A percentile compares a stretch with the other conserved stretches of the same genome.
Evolutionary conservation across 768 basidiomycete species (phyloP).

Genomic region (Galerina sulciceps): DNA sequence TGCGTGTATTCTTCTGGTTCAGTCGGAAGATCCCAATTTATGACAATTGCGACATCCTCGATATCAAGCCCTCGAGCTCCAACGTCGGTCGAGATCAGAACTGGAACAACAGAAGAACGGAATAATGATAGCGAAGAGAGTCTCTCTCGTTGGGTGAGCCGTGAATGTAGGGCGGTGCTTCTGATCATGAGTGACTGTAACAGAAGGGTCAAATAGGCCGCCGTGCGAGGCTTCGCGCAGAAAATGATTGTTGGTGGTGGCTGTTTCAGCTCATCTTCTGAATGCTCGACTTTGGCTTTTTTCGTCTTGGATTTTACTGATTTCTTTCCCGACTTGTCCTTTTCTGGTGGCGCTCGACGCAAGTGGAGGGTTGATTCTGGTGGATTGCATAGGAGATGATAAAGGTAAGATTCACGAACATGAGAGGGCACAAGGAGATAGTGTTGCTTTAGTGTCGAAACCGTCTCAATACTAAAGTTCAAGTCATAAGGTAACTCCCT

Average conservation of each 20-base stretch:
- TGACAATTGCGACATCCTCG: slow-evolving; percentile 92
- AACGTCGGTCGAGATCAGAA: slow-evolving; percentile 94
- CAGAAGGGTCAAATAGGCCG: slow-evolving; percentile 83
- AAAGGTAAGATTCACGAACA: slow-evolving; percentile 91
- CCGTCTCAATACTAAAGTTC: slow-evolving; percentile 78
- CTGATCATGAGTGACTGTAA: slow-evolving; percentile 82
- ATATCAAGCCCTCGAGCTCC: slow-evolving; percentile 96
- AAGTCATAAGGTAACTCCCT: background rate
- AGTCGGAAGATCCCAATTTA: slow-evolving; percentile 96
- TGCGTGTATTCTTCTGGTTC: slow-evolving; percentile 96
- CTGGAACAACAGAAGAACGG: slow-evolving; percentile 83
- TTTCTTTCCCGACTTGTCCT: slow-evolving; percentile 38
- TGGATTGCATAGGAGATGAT: slow-evolving; percentile 86
- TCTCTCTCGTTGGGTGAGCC: slow-evolving; percentile 90
- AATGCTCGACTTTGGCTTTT: slow-evolving; percentile 39
- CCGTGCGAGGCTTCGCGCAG: slow-evolving; percentile 82
- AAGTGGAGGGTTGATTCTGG: slow-evolving; percentile 76
- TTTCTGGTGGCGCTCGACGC: slow-evolving; percentile 65
- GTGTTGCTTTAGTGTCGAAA: slow-evolving; percentile 83
- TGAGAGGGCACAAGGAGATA: slow-evolving; percentile 95
- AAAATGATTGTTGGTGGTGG: slow-evolving; percentile 98
- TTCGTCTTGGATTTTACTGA: slow-evolving; percentile 38
- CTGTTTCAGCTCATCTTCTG: slow-evolving; percentile 61
- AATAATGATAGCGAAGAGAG: slow-evolving; percentile 85
- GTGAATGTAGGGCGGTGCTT: slow-evolving; percentile 89